Evolutionary conservation across 1,284 basidiomycete genomes (phyloP), one percentile per base, ranked within the genome.

Genomic region (Vanrija sp.): DNA sequence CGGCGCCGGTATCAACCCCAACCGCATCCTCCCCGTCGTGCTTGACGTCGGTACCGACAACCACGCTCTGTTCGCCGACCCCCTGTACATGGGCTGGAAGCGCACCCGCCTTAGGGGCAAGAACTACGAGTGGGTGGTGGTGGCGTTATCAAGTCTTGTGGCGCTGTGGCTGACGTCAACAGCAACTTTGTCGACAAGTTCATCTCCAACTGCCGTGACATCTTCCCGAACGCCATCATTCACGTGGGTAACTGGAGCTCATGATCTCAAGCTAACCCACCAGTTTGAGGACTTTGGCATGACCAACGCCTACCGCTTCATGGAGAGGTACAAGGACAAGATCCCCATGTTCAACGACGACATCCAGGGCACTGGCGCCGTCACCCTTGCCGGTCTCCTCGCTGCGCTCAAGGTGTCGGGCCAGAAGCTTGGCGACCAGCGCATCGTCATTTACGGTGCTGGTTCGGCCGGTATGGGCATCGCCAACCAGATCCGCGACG

Each of bases 391-490:
- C 0, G 73, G 72, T 18, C 59, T 76, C 43, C 62, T 78, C 39
- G 71, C 75, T 38, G 77, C 76, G 5, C 82, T 88, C 55, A 83
- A 85, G 28, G 85, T 90, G n/a, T 87, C 86, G 19, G 85, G 85
- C 66, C 46, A 54, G 39, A 82, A 78, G 60, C 80, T 92, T 26
- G 76, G 80, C 10, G 87, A 89, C 62, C 89, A 92, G 71, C 83
- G 87, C 6, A 85, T 86, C 69, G 78, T 91, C 54, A 81, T 91
- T 51, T 89, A 86, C 72, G 89, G 90, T 19, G 87, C 88, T 0
- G 90, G 89, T 3, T 86, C 87, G 0, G 89, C 90, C 2, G 90
- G 90, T 2, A 81, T 90, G 58, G 90, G 90, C 25, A 89, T 93
- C 60, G 74, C 74, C 39, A 72, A 74, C 49, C 75, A 76, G 63